Conservation (phyloP, 208 protist genomes). For the Trypanosomatidae sp. region DNA sequence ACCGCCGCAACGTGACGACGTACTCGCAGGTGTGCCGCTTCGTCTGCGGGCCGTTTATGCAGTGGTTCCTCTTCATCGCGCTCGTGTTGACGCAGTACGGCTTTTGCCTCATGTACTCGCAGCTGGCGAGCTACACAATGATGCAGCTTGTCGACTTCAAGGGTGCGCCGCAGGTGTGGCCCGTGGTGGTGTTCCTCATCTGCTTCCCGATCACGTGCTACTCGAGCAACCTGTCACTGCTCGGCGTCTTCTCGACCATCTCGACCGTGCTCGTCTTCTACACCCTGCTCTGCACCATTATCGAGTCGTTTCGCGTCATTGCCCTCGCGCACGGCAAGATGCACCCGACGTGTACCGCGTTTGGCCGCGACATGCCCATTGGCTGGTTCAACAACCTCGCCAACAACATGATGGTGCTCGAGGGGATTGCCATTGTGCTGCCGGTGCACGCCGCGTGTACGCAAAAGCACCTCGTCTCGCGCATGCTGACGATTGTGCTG, state of each 20-base stretch:
- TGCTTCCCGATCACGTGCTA: slow-evolving; percentile 47
- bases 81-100: slow-evolving; percentile 74
- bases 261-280: slow-evolving; percentile 52
- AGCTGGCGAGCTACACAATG: slow-evolving; percentile 47
- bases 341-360: slow-evolving; percentile 8
- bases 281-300: slow-evolving; percentile 26
- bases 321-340: slow-evolving; percentile 4
- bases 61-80: slow-evolving; percentile 47
- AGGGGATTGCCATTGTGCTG: slow-evolving; percentile 61
- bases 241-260: slow-evolving; percentile 40
- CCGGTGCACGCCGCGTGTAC: slow-evolving; percentile 52
- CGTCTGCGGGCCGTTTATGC: slow-evolving; percentile 28
- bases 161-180: slow-evolving; percentile 31
- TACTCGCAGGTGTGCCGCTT: slow-evolving; percentile 56
- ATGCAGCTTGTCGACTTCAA: slow-evolving; percentile 15
- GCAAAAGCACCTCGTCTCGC: slow-evolving; percentile 35
- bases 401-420: slow-evolving; percentile 66
- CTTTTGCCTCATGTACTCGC: slow-evolving; percentile 76
- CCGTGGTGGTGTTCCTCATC: slow-evolving; percentile 28
- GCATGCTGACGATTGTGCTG: slow-evolving; percentile 32
- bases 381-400: slow-evolving; percentile 57
- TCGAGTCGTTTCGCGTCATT: slow-evolving; percentile 9
- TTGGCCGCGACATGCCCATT: slow-evolving; percentile 15
- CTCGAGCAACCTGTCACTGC: slow-evolving; percentile 36
- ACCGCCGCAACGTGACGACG: slow-evolving; percentile 34